Evolutionary conservation across 2,329 filamentous ascomycete genomes (phyloP).

Genomic region (Colletotrichum horii): DNA sequence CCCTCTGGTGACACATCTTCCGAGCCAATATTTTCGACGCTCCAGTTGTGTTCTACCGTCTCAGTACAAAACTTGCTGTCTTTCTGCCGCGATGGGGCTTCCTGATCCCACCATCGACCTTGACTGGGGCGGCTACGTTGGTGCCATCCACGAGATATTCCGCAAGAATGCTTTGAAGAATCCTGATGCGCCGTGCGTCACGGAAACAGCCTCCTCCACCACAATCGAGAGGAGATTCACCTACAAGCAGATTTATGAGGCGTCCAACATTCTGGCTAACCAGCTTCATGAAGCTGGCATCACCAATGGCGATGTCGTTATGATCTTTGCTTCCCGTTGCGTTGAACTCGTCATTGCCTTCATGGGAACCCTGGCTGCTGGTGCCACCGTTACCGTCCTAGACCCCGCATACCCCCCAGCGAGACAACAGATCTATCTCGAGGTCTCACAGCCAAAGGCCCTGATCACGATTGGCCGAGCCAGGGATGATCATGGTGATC

Average conservation of each 20-base stretch:
- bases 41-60: background rate
- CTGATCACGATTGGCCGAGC: constrained; percentile 77
- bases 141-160: constrained; percentile 75
- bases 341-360: background rate
- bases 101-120: constrained; percentile 64
- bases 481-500: constrained; percentile 62
- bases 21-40: background rate
- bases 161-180: constrained; percentile 67
- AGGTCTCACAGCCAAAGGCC: constrained; percentile 45
- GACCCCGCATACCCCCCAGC: constrained; percentile 85
- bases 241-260: constrained; percentile 86
- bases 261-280: constrained; percentile 80
- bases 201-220: constrained; percentile 43
- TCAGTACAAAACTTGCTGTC: background rate
- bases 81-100: constrained; percentile 28
- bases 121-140: constrained; percentile 65
- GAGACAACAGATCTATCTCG: constrained; percentile 57
- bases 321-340: constrained; percentile 46
- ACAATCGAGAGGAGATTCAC: constrained; percentile 71
- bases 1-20: background rate
- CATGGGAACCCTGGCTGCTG: constrained; percentile 74
- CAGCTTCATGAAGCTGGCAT: constrained; percentile 77
- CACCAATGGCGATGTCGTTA: constrained; percentile 84
- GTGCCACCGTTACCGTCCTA: constrained; percentile 60
- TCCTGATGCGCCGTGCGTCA: constrained; percentile 63